Conservation (phyloP, 208 protist species). For the Leishmania aethiopica region DNA sequence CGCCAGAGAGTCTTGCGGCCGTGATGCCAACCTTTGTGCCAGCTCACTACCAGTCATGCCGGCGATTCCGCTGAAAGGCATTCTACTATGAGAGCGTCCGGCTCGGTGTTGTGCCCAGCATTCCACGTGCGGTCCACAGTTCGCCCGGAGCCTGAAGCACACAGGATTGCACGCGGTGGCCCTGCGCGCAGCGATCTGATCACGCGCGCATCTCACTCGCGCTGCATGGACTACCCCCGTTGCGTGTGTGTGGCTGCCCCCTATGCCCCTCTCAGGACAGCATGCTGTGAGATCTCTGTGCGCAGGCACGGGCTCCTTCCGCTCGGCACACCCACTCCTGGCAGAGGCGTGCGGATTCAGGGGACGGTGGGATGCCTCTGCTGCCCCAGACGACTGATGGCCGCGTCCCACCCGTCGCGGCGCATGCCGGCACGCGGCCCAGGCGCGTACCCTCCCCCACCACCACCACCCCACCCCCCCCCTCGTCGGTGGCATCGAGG, state of each 20-base stretch:
- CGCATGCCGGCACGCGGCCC: neutral
- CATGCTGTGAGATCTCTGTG: neutral
- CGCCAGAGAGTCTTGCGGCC: neutral
- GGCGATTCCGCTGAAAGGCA: neutral
- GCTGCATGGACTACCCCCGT: neutral
- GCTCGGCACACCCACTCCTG: too few relatives aligned
- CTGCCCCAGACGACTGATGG: neutral
- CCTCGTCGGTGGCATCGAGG: neutral
- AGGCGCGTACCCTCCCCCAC: neutral
- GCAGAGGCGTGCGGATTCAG: too few relatives aligned
- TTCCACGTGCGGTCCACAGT: neutral
- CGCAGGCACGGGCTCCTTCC: neutral
- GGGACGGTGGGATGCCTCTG: neutral
- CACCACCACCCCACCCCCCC: too few relatives aligned
- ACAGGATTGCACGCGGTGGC: neutral
- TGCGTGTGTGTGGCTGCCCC: neutral
- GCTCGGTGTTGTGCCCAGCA: neutral
- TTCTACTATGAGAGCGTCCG: neutral
- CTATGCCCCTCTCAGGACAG: too few relatives aligned
- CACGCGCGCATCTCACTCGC: neutral
- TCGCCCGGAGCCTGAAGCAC: neutral
- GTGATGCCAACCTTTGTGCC: neutral
- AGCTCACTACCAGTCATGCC: neutral
- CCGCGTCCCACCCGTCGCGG: neutral
- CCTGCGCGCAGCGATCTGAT: neutral